Evolutionary conservation across 2,329 filamentous ascomycete species (phyloP), one percentile per base, ranked within the genome.

Genomic region (Xylaria sp.): DNA sequence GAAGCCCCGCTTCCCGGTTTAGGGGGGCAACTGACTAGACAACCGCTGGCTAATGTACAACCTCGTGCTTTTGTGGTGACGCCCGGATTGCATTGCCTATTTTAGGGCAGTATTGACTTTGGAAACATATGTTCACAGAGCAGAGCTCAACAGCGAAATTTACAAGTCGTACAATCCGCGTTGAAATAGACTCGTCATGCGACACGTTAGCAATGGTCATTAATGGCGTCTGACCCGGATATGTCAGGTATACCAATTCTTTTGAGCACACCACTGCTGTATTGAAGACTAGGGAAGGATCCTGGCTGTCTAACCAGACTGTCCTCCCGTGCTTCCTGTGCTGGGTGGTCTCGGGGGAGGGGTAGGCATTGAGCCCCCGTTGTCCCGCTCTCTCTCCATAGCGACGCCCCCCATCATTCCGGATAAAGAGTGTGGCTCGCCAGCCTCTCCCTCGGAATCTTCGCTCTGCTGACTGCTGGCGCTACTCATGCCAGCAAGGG

Each of bases 321-420:
- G 73, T 2, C 72, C 73, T 4, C 81, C 81, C 9, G 81, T 82
- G 69, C 80, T 82, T 53, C 79, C 80, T 12, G 79, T 80, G 63
- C 80, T 82, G 12, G 77, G 76, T 23, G 82, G 82, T 62, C 82
- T 73, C 1, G 81, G 78, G 34, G 81, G 82, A 30, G 78, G 78
- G n/a, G 76, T 71, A 4, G 79, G 79, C 70, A 78, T 72, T 4
- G 73, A 73, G 39, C 73, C 73, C 28, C 28, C 28, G 28, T 30
- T 30, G 12, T 73, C 72, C 45, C 70, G 64, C 46, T 80, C 80
- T 60, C 81, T 78, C 72, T 82, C 81, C 81, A 83, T 83, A 20
- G 81, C 76, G 28, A 82, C 78, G 28, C 81, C 79, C n/a, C 81
- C 82, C 65, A 84, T 73, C 58, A 78, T 72, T 46, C 69, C 68